These are phyloP conservation scores for Phytophthora fragariaefolia DNA, from an alignment of 352 stramenopile species.

Conservation along the genomic window DNA sequence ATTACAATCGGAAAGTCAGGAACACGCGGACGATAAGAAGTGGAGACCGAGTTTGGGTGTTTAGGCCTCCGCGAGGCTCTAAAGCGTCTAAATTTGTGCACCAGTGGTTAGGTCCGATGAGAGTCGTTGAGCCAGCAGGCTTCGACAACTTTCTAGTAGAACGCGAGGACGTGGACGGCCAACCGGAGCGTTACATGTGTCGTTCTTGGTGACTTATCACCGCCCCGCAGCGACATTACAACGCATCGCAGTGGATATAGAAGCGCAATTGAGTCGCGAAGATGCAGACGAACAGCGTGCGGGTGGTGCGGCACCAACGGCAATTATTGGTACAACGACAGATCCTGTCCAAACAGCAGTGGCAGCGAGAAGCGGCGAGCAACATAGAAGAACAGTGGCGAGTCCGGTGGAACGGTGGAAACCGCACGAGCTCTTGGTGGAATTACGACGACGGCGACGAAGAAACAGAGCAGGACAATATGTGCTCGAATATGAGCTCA, in stretches of 20 bases:
- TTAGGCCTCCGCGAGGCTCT: not conserved
- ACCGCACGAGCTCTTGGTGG: not conserved
- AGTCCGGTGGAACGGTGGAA: too few relatives aligned
- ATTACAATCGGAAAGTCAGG: too few relatives aligned
- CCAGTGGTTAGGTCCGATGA: not conserved
- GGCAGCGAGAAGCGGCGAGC: too few relatives aligned
- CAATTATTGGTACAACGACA: slow-evolving; percentile 1
- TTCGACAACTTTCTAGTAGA: not conserved
- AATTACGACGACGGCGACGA: too few relatives aligned
- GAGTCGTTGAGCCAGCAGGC: not conserved
- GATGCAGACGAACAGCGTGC: not conserved
- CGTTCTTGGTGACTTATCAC: slow-evolving; percentile 1
- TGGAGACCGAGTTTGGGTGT: not conserved
- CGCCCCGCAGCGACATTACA: not conserved
- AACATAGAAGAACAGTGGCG: not conserved
- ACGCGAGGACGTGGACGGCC: not conserved
- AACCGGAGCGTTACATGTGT: not conserved
- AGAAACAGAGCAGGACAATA: too few relatives aligned
- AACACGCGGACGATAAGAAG: too few relatives aligned
- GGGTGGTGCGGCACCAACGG: not conserved
- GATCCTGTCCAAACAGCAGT: too few relatives aligned
- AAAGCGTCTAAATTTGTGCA: slow-evolving; percentile 11
- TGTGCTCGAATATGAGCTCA: too few relatives aligned
- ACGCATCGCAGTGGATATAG: not conserved
- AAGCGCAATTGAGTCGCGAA: slow-evolving; percentile 2